Conservation (phyloP, 768 basidiomycete species). For the Leucocoprinus leucothites region DNA sequence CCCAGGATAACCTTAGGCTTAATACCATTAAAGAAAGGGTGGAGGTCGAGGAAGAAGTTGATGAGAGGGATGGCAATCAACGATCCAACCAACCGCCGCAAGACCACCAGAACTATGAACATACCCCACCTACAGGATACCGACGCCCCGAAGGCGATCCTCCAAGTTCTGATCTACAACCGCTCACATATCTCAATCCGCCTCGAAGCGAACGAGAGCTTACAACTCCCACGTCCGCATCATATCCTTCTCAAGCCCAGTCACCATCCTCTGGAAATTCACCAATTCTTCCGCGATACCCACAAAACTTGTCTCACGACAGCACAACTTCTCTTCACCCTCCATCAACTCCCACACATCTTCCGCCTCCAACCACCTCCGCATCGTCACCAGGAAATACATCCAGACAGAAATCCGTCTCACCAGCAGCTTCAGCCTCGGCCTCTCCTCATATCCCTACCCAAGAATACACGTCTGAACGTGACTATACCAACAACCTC, state of each 20-base stretch:
- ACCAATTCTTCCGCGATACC: neutral
- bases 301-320: neutral
- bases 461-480: neutral
- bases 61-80: neutral
- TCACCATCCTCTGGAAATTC: constrained; percentile 1
- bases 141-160: neutral
- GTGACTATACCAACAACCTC: neutral
- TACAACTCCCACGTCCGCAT: neutral
- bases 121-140: neutral
- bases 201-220: neutral
- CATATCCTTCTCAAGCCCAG: neutral
- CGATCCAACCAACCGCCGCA: neutral
- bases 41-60: constrained; percentile 1
- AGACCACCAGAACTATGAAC: neutral
- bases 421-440: neutral
- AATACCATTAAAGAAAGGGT: constrained; percentile 11
- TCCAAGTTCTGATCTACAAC: neutral
- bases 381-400: neutral
- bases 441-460: neutral
- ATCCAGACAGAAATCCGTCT: neutral
- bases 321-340: neutral
- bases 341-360: neutral
- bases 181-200: neutral
- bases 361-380: neutral
- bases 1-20: constrained; percentile 8